Evolutionary conservation across 495 filamentous ascomycete species (phyloP), one percentile per base, ranked within the genome.

Genomic region (Beverwykella pulmonaria): DNA sequence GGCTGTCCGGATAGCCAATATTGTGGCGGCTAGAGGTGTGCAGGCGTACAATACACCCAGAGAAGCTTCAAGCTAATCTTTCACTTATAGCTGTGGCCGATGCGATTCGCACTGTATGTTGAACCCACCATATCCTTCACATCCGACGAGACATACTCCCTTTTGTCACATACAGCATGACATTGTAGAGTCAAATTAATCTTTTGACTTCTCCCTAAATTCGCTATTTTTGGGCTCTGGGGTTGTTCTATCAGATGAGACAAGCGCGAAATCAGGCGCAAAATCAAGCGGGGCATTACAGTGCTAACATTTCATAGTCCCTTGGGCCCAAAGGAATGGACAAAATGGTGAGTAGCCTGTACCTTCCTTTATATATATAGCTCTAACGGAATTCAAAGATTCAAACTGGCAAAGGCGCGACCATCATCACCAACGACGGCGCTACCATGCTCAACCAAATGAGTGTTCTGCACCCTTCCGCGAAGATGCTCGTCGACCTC

Each of bases 371-470:
- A 17, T 1, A 53, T 15, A 22, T 39, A 7, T 27, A 8, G 32
- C 44, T 22, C 44, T 60, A 46, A 55, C 14, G 82, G 52, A 17
- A 22, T 25, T 27, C 20, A 14, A 66, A 87, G 84, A 98, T 98
- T 68, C 89, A 94, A 85, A 95, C 90, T 27, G 90, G 92, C 69
- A 96, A 92, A 75, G 95, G 95, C 78, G 88, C 95, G 76, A 97
- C 94, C 49, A 93, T 98, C 73, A 98, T 98, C 78, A 59, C 52
- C 58, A 98, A 98, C 81, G 94, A 98, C 79, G 94, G 94, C 77
- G 96, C 94, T 80, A 98, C 94, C 39, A 98, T 98, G 92, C 80
- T 98, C 74, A 94, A 89, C 79, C 91, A 92, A 82, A 98, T 98
- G 94, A 90, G 90, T 70, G 95, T 98, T 55, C 90, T 98, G 92